phyloP scores from a whole-genome alignment of 805 yeast genomes.

The Groenewaldozyma salmanticensis region DNA sequence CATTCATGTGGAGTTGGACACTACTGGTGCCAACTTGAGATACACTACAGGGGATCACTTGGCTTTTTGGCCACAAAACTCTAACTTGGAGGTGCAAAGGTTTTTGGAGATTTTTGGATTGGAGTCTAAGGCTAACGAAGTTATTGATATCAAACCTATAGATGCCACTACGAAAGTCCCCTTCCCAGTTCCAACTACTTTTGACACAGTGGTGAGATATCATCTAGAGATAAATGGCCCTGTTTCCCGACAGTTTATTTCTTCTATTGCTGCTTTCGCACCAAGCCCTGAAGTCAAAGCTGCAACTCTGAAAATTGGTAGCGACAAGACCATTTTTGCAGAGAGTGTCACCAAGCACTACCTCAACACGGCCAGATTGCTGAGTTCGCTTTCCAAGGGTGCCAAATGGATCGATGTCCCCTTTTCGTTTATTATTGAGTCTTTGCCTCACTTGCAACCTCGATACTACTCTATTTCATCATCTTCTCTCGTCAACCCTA shows the following conservation, averaged over 20 bases:
- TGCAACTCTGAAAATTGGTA: conserved; percentile 42
- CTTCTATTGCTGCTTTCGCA: conserved; percentile 68
- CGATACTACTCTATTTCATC: conserved; percentile 96
- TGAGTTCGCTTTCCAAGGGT: conserved; percentile 52
- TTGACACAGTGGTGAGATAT: conserved; percentile 75
- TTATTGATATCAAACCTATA: conserved; percentile 54
- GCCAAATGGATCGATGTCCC: conserved; percentile 69
- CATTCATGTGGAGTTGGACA: conserved; percentile 82
- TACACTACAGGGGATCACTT: conserved; percentile 95
- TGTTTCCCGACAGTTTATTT: conserved; percentile 78
- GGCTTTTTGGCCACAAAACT: conserved; percentile 89
- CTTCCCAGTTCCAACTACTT: conserved; percentile 60
- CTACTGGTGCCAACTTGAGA: conserved; percentile 61
- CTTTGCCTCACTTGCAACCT: conserved; percentile 74
- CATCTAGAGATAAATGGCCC: conserved; percentile 89
- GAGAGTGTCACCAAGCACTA: conserved; percentile 49
- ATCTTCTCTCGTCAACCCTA: conserved; percentile 68
- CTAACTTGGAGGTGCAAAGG: conserved; percentile 60
- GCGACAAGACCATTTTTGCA: conserved; percentile 62
- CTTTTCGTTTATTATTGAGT: conserved; percentile 74
- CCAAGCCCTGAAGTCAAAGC: conserved; percentile 53
- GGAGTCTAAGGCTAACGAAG: conserved; percentile 38
- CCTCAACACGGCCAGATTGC: conserved; percentile 67
- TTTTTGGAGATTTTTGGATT: conserved; percentile 60
- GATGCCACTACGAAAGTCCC: conserved; percentile 43